phyloP scores from a whole-genome alignment of 192 early-diverging fungal genomes.

The Blastocladiella britannica region DNA sequence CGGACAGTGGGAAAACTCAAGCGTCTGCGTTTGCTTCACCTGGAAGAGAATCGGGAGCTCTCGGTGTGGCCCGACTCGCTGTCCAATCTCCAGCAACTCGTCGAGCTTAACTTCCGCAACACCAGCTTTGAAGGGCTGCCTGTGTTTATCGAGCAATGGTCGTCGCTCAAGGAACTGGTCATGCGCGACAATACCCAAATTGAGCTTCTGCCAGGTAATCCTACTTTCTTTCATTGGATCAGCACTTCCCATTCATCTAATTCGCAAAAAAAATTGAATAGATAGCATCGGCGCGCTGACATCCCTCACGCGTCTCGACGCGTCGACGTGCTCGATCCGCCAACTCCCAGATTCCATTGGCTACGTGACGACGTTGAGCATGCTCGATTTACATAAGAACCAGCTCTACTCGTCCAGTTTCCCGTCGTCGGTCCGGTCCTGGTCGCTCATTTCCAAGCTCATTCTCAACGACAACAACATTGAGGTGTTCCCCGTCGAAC shows the following conservation, averaged over 20 bases:
- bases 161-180: constrained; percentile 2
- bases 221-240: constrained; percentile 1
- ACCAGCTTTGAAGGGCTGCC: constrained; percentile 6
- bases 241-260: too few relatives aligned
- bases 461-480: constrained; percentile 8
- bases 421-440: constrained; percentile 3
- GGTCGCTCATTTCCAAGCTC: constrained; percentile 1
- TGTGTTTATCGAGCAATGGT: constrained; percentile 2
- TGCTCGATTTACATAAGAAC: constrained; percentile 2
- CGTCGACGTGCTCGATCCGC: constrained; percentile 4
- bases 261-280: not conserved
- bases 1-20: constrained; percentile 2
- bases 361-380: not conserved
- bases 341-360: constrained; percentile 5
- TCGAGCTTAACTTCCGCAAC: constrained; percentile 3
- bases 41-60: constrained; percentile 3
- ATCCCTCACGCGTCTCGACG: constrained; percentile 2
- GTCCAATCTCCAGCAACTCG: not conserved
- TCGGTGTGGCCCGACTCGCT: not conserved
- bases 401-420: constrained; percentile 6
- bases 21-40: not conserved
- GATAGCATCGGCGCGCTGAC: constrained; percentile 4
- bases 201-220: constrained; percentile 2
- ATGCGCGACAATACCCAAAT: constrained; percentile 9
- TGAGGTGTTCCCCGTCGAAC: constrained; percentile 7